A percentile compares a stretch with the other conserved stretches of the same genome.
These are phyloP conservation scores for Tolypocladium inflatum DNA, from an alignment of 2,329 filamentous ascomycete genomes.

Conservation along the genomic window DNA sequence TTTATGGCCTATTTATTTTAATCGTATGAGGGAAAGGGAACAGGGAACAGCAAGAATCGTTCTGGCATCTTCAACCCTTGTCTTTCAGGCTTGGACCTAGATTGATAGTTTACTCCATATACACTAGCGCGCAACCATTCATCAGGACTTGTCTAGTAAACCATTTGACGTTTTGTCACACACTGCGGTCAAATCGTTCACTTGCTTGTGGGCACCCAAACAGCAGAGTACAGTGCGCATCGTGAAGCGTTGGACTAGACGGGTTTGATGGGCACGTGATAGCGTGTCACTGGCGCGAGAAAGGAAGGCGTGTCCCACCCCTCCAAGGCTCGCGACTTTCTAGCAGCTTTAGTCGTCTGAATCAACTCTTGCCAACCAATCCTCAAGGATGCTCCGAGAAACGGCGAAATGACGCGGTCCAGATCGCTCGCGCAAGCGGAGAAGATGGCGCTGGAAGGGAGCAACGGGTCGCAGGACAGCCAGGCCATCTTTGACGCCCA, in stretches of 20 bases:
- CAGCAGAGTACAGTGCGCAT: background rate
- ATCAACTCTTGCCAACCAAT: background rate
- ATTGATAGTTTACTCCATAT: background rate
- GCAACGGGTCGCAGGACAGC: conserved; percentile 33
- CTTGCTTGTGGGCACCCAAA: no score
- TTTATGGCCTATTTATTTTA: background rate
- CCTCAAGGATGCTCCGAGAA: conserved; percentile 8
- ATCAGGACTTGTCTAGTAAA: no score
- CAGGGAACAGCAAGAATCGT: no score
- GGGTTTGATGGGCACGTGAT: conserved; percentile 13
- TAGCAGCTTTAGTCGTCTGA: background rate
- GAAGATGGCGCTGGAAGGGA: conserved; percentile 16
- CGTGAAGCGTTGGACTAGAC: background rate
- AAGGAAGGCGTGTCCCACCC: background rate
- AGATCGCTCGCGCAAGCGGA: conserved; percentile 18
- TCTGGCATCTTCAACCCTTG: no score
- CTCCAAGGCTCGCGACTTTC: background rate
- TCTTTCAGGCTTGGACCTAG: background rate
- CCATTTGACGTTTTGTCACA: background rate
- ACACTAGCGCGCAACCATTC: no score
- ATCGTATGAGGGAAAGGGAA: background rate
- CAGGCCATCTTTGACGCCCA: conserved; percentile 29
- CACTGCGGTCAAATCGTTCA: background rate
- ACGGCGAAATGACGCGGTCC: conserved; percentile 17
- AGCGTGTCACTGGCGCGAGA: conserved; percentile 15